A percentile compares a stretch with the other conserved stretches of the same genome.
Evolutionary conservation across 768 basidiomycete genomes (phyloP).

Genomic region (Lactifluus subvellereus): DNA sequence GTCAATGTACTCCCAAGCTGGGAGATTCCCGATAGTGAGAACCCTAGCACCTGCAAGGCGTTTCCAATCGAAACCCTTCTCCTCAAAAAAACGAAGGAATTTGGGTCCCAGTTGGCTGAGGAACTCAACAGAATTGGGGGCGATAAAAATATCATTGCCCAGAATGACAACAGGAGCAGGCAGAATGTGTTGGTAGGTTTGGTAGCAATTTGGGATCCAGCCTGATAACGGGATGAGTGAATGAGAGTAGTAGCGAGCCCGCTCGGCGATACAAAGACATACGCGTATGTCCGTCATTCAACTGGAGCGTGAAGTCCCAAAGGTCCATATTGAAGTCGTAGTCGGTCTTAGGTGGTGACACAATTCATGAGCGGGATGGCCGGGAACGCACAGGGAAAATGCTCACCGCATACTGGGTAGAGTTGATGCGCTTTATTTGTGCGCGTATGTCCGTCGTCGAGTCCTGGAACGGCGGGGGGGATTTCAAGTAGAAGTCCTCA

Average conservation of each 20-base stretch:
- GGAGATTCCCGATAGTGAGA: conserved; percentile 46
- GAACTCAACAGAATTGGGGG: conserved; percentile 50
- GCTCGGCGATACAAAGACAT: too few relatives aligned
- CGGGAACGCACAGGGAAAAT: neutral
- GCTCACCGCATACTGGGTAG: conserved; percentile 42
- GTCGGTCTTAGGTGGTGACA: conserved; percentile 43
- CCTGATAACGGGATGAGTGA: too few relatives aligned
- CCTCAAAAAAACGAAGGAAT: conserved; percentile 40
- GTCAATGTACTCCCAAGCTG: conserved; percentile 51
- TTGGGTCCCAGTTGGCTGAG: conserved; percentile 40
- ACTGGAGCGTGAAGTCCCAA: too few relatives aligned
- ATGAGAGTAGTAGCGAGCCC: too few relatives aligned
- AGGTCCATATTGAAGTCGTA: conserved; percentile 30
- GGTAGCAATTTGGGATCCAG: conserved; percentile 16
- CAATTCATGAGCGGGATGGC: neutral
- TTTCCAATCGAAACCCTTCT: conserved; percentile 50
- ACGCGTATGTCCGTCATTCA: too few relatives aligned
- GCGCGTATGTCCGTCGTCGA: conserved; percentile 51
- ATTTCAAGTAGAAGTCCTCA: conserved; percentile 35
- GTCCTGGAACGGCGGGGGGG: conserved; percentile 37
- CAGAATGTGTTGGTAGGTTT: conserved; percentile 39
- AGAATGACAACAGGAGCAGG: conserved; percentile 42
- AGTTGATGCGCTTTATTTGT: conserved; percentile 43
- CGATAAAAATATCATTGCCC: conserved; percentile 38
- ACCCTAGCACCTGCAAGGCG: conserved; percentile 57